Base-by-base conservation (phyloP, 768 basidiomycete species). In the Mycena crocata region DNA sequence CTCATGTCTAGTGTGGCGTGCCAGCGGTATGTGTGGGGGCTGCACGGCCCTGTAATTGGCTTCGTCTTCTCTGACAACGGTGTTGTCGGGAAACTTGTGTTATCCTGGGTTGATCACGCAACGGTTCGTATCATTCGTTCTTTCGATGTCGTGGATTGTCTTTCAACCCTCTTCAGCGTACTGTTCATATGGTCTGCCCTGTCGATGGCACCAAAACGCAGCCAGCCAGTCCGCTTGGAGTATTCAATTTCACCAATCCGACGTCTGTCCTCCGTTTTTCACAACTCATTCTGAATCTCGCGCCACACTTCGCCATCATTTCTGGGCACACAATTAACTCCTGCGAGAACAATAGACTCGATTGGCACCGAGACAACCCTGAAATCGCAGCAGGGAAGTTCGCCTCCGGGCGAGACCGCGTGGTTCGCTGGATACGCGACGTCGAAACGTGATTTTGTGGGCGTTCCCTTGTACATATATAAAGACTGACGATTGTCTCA, bases 321-420 rank as follows among this genome's bases (percentile, higher is more conserved):
- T 26, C 30, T 34, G 51, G 55, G 31, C 44, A 30, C 26, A 30
- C 42, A 34, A 28, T 10, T 10, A 24, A 31, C 28, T 24, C 15
- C 23, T 62, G 51, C 52, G 26, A 45, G 17, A 62, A 45, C 44
- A 55, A 62, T 39, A 39, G 37, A 12, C 52, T 62, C 7, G 24
- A 62, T 62, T 62, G 61, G 61, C 61, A 44, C 51, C 19, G 32
- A 9, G 61, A 62, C 48, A 62, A 45, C n/a, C n/a, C n/a, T n/a
- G n/a, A n/a, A n/a, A n/a, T n/a, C n/a, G n/a, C n/a, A n/a, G n/a
- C n/a, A n/a, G n/a, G n/a, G n/a, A n/a, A n/a, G n/a, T n/a, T n/a
- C n/a, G n/a, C n/a, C n/a, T n/a, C n/a, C n/a, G n/a, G n/a, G n/a
- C n/a, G n/a, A n/a, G n/a, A n/a, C n/a, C n/a, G n/a, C n/a, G n/a